Conservation (phyloP, 2,329 filamentous ascomycete species). For the Xylariaceae sp. region DNA sequence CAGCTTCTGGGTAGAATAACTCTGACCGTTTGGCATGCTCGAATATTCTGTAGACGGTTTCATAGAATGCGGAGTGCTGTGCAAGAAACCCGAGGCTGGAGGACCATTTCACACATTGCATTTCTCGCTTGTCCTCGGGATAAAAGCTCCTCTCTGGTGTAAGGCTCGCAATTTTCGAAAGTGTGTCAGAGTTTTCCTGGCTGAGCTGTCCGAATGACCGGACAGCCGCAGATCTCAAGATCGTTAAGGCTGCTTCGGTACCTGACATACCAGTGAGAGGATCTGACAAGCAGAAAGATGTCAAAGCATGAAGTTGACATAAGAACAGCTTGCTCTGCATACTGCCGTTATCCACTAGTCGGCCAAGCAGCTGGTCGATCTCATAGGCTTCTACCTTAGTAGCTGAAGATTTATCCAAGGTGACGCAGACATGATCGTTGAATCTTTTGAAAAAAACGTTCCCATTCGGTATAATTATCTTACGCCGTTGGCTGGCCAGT, state of each 20-base stretch:
- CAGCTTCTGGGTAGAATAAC: constrained; percentile 39
- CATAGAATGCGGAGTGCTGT: constrained; percentile 52
- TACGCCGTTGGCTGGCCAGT: constrained; percentile 19
- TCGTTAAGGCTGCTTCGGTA: constrained; percentile 58
- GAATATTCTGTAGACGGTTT: constrained; percentile 45
- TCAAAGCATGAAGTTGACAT: constrained; percentile 59
- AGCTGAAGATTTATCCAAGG: constrained; percentile 2
- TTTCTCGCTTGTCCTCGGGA: constrained; percentile 46
- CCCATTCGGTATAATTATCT: constrained; percentile 32
- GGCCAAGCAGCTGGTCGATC: constrained; percentile 56
- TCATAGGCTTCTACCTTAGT: constrained; percentile 43
- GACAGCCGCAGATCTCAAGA: constrained; percentile 55
- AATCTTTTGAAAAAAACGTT: neutral
- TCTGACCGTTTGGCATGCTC: constrained; percentile 37
- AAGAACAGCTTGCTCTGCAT: constrained; percentile 59
- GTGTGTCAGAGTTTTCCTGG: constrained; percentile 41
- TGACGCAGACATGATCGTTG: constrained; percentile 17
- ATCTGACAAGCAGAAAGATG: constrained; percentile 58
- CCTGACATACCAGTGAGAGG: constrained; percentile 55
- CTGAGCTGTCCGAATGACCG: constrained; percentile 52
- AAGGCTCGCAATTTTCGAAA: constrained; percentile 47
- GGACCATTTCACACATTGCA: constrained; percentile 56
- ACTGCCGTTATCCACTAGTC: constrained; percentile 56
- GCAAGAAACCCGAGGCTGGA: constrained; percentile 45
- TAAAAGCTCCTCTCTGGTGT: constrained; percentile 54